These are phyloP conservation scores for Drechslerella dactyloides DNA, from an alignment of 2,329 filamentous ascomycete species.

Conservation along the genomic window DNA sequence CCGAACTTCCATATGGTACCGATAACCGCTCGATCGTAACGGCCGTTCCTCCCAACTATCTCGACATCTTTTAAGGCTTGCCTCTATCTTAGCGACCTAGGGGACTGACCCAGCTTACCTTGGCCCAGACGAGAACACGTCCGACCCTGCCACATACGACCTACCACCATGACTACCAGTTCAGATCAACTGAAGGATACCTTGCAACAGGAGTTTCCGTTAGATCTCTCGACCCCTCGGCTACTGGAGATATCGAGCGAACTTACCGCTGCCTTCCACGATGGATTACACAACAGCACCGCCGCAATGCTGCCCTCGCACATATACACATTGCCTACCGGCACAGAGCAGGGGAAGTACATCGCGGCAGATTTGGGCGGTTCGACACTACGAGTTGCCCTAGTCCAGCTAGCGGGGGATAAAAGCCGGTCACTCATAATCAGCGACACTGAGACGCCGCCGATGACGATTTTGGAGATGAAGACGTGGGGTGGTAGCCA, in stretches of 20 bases:
- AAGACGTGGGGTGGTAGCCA: constrained; percentile 58
- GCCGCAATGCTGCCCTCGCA: constrained; percentile 46
- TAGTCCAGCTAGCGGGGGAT: constrained; percentile 67
- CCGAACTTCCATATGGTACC: constrained; percentile 4
- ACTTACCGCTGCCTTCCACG: constrained; percentile 24
- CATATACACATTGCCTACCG: constrained; percentile 39
- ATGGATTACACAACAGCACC: constrained; percentile 23
- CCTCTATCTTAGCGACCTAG: background rate
- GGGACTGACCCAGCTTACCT: background rate
- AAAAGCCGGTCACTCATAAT: constrained; percentile 56
- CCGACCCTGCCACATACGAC: background rate
- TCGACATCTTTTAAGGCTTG: background rate
- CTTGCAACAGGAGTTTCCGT: constrained; percentile 20
- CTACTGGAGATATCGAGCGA: constrained; percentile 33
- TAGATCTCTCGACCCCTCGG: constrained; percentile 8
- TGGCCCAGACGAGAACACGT: background rate
- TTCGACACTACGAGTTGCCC: constrained; percentile 70
- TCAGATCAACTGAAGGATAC: constrained; percentile 8
- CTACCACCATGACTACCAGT: constrained; percentile 16
- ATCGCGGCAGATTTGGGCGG: constrained; percentile 68
- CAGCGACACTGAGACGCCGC: constrained; percentile 1
- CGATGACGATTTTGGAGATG: constrained; percentile 64
- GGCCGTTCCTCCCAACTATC: background rate
- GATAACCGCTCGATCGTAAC: background rate
- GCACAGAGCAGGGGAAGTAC: constrained; percentile 33